Percentiles rank a stretch among this genome's conserved stretches.
These are phyloP conservation scores for Candida nemodendra DNA, from an alignment of 805 yeast genomes.

Conservation along the genomic window DNA sequence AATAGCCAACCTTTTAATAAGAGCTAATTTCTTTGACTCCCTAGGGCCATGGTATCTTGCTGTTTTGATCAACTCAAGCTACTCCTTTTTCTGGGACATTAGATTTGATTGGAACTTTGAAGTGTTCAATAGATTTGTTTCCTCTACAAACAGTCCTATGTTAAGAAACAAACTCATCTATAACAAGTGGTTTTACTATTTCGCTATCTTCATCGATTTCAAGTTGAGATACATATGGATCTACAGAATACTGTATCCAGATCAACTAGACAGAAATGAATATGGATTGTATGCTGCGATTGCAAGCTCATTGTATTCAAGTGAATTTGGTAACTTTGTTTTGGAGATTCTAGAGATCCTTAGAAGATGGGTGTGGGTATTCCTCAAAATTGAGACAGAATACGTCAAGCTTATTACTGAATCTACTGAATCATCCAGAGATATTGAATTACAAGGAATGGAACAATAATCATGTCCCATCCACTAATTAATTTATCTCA, in stretches of 20 bases:
- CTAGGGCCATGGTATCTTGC: constrained; percentile 44
- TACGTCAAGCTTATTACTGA: constrained; percentile 34
- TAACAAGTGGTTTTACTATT: constrained; percentile 44
- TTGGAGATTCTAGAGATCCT: constrained; percentile 73
- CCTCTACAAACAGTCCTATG: constrained; percentile 15
- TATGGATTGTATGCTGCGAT: constrained; percentile 14
- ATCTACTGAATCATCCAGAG: constrained; percentile 3
- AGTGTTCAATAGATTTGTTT: constrained; percentile 40
- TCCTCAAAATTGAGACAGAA: constrained; percentile 81
- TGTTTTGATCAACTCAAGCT: constrained; percentile 63
- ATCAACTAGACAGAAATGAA: constrained; percentile 12
- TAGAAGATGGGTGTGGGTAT: constrained; percentile 89
- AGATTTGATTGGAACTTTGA: constrained; percentile 84
- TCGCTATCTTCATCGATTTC: constrained; percentile 61
- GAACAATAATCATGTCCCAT: neutral
- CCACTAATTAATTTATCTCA: too few species aligned
- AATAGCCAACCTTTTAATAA: constrained; percentile 32
- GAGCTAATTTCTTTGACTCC: constrained; percentile 24
- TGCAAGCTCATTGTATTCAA: constrained; percentile 31
- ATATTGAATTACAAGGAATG: constrained; percentile 24
- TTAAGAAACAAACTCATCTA: constrained; percentile 34
- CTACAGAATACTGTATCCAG: constrained; percentile 39
- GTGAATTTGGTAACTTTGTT: constrained; percentile 61
- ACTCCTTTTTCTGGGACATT: constrained; percentile 87
- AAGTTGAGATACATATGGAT: constrained; percentile 76